These are phyloP conservation scores for Mycena filopes DNA, from an alignment of 768 basidiomycete species.

Conservation along the genomic window DNA sequence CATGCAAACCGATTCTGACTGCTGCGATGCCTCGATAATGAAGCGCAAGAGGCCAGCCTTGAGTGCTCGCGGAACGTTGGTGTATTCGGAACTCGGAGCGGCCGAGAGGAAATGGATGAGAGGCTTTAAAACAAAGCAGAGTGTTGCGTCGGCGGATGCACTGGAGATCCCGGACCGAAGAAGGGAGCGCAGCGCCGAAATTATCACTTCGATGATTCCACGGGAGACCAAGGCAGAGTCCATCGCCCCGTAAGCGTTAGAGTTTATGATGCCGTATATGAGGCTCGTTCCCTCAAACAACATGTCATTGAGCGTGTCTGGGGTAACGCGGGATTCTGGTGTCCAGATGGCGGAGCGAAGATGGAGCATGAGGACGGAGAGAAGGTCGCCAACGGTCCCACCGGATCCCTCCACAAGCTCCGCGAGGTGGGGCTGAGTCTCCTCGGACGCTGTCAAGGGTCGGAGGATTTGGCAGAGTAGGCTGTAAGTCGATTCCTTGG, in stretches of 20 bases:
- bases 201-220: conserved; percentile 3
- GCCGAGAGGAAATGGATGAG: conserved; percentile 8
- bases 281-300: conserved; percentile 6
- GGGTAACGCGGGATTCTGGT: conserved; percentile 8
- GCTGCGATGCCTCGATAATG: neutral
- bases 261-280: neutral
- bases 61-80: conserved; percentile 12
- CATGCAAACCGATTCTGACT: conserved; percentile 12
- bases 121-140: conserved; percentile 16
- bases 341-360: conserved; percentile 12
- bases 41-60: conserved; percentile 14
- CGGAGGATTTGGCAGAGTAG: conserved; percentile 6
- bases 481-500: conserved; percentile 11
- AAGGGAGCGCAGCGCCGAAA: conserved; percentile 6
- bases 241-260: neutral
- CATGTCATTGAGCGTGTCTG: neutral
- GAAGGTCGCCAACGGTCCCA: conserved; percentile 10
- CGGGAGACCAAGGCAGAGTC: conserved; percentile 12
- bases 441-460: neutral
- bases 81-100: conserved; percentile 7
- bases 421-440: neutral
- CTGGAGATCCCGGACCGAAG: conserved; percentile 1
- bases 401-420: conserved; percentile 14
- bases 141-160: conserved; percentile 6
- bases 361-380: neutral